Evolutionary conservation across 768 basidiomycete species (phyloP), one percentile per base, ranked within the genome.

Genomic region (Hebeloma cylindrosporum): DNA sequence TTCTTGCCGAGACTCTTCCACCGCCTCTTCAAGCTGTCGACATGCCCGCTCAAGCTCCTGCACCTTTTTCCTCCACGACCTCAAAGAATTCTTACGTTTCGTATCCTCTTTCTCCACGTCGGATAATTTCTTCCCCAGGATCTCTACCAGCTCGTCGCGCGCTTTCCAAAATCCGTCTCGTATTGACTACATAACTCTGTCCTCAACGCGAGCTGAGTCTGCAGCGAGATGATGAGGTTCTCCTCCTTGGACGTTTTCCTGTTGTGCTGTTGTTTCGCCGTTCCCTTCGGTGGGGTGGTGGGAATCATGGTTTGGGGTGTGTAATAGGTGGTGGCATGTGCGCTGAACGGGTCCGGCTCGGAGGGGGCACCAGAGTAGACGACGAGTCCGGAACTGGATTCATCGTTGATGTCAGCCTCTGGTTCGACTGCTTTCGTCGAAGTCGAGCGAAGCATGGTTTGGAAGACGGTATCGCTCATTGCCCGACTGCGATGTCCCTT

Each of bases 1-100:
- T 57, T 89, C 88, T 53, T 88, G 82, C 29, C 92, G 74, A 31
- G 85, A 86, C 5, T 79, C 73, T 49, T 97, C 94, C 21, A 94
- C 87, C 59, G 94, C 88, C 59, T 94, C 92, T 69, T 95, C 87
- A 22, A 85, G 71, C 44, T 71, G 66, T 11, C 80, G 74, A 40
- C 83, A 82, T 48, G 78, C 70, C 50, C 71, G 75, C 65, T 91
- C 87, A 35, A 92, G 67, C 51, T 89, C 86, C 41, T 72, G 71
- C 3, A 89, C 83, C 52, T 86, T 87, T 69, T 85, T 86, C 69
- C 82, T 85, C 83, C 86, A 88, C 13, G 66, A 67, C 28, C 75
- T 69, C 25, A 87, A 60, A 0, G 76, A 68, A 11, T 48, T 65
- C 58, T 73, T 76, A 40, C 83, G 77, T 58, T 80, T 80, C 20